Evolutionary conservation across 306 rosid genomes (phyloP).

Genomic region (Sesbania bispinosa): DNA sequence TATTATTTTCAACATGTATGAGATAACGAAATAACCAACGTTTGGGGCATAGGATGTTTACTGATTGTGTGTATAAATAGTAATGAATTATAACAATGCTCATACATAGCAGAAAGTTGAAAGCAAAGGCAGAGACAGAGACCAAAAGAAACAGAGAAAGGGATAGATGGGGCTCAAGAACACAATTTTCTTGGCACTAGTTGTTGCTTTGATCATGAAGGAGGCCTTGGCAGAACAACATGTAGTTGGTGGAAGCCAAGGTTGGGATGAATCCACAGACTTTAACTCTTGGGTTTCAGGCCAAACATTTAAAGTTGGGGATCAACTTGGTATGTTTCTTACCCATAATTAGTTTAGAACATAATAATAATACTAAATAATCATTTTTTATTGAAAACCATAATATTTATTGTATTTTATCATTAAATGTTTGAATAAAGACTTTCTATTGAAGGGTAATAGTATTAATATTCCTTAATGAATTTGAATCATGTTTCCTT

Average conservation of each 20-base stretch:
- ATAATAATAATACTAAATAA: too few relatives aligned
- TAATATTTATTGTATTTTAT: too few relatives aligned
- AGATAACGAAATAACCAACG: neutral
- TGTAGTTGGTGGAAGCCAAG: conserved; percentile 80
- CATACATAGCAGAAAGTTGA: neutral
- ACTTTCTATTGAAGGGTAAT: too few relatives aligned
- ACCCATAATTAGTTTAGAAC: neutral
- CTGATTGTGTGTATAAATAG: neutral
- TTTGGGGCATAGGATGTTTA: neutral
- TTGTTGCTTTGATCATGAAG: conserved; percentile 31
- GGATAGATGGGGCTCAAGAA: conserved; percentile 48
- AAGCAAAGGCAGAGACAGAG: neutral
- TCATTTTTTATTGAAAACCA: too few relatives aligned
- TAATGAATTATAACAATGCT: neutral
- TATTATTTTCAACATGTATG: neutral
- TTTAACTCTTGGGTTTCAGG: conserved; percentile 61
- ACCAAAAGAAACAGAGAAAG: too few relatives aligned
- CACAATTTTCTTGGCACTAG: conserved; percentile 42
- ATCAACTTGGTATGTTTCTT: conserved; percentile 62
- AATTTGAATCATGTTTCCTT: neutral
- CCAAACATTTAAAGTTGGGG: conserved; percentile 64
- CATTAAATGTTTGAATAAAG: too few relatives aligned
- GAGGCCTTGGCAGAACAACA: conserved; percentile 44
- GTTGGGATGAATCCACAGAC: conserved; percentile 70
- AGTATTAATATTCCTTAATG: neutral